A percentile compares a stretch with the other conserved stretches of the same genome.
Conservation (phyloP, 2,329 filamentous ascomycete genomes). For the Pyricularia sp. region DNA sequence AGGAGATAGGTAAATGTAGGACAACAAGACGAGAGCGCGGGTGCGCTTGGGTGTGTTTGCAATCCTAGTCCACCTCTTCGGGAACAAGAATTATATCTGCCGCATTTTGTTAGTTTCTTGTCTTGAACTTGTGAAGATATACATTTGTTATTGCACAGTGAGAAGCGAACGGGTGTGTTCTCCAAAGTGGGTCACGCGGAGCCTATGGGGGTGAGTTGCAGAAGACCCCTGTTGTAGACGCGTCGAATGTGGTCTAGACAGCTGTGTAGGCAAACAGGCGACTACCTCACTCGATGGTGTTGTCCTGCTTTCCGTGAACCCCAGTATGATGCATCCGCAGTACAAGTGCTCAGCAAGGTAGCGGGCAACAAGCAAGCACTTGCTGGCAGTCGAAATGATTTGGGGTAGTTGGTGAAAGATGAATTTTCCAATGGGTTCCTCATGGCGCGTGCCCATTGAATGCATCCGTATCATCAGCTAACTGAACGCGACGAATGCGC, state of each 20-base stretch:
- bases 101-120: background rate
- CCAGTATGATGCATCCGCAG: background rate
- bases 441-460: background rate
- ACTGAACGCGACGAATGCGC: background rate
- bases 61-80: background rate
- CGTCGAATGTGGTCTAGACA: background rate
- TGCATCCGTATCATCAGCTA: background rate
- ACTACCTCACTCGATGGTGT: background rate
- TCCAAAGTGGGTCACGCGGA: background rate
- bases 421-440: background rate
- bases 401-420: background rate
- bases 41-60: background rate
- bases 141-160: background rate
- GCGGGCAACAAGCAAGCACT: background rate
- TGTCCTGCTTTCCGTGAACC: background rate
- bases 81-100: background rate
- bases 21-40: no score
- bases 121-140: background rate
- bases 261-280: background rate
- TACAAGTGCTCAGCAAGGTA: background rate
- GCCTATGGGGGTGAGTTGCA: background rate
- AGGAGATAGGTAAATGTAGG: no score
- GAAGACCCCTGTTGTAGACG: background rate
- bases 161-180: background rate
- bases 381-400: background rate